Conservation (phyloP, 202 grass and related monocot species). For the Elaeis oleifera region DNA sequence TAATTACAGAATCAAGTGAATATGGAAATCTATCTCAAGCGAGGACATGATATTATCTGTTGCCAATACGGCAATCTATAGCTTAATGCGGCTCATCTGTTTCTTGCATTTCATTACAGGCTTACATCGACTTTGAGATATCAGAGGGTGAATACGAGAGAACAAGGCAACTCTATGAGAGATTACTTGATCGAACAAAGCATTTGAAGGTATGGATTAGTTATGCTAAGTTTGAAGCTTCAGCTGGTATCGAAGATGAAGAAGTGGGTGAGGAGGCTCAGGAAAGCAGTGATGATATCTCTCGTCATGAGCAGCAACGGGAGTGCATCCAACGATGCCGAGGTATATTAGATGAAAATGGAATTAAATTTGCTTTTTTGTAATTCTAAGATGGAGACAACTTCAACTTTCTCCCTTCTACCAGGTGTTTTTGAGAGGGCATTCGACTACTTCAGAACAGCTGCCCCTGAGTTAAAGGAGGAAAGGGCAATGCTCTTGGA, state of each 20-base stretch:
- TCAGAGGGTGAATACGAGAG: slow-evolving; percentile 57
- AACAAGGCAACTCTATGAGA: slow-evolving; percentile 67
- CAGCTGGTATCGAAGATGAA: slow-evolving; percentile 39
- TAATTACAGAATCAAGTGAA: too few relatives aligned
- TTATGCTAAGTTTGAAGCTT: slow-evolving; percentile 85
- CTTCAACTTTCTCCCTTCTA: slow-evolving; percentile 5
- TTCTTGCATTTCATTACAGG: slow-evolving; percentile 28
- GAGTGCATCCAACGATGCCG: slow-evolving; percentile 43
- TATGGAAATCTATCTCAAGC: too few relatives aligned
- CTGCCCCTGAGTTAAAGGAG: slow-evolving; percentile 72
- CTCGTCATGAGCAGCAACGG: slow-evolving; percentile 31
- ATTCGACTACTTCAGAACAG: slow-evolving; percentile 71
- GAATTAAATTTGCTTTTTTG: slow-evolving; percentile 12
- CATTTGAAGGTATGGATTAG: slow-evolving; percentile 95
- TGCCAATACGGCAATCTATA: too few relatives aligned
- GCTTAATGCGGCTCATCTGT: slow-evolving; percentile 10
- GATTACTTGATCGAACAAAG: slow-evolving; percentile 74
- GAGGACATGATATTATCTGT: too few relatives aligned
- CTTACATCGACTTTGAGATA: slow-evolving; percentile 90
- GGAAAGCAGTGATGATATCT: slow-evolving; percentile 29
- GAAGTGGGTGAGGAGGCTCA: slow-evolving; percentile 36
- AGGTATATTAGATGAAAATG: slow-evolving; percentile 32
- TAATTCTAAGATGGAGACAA: background rate
- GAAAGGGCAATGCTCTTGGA: slow-evolving; percentile 96
- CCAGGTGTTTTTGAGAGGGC: slow-evolving; percentile 72